phyloP scores from a whole-genome alignment of 306 rosid species.

The Leucaena leucocephala region DNA sequence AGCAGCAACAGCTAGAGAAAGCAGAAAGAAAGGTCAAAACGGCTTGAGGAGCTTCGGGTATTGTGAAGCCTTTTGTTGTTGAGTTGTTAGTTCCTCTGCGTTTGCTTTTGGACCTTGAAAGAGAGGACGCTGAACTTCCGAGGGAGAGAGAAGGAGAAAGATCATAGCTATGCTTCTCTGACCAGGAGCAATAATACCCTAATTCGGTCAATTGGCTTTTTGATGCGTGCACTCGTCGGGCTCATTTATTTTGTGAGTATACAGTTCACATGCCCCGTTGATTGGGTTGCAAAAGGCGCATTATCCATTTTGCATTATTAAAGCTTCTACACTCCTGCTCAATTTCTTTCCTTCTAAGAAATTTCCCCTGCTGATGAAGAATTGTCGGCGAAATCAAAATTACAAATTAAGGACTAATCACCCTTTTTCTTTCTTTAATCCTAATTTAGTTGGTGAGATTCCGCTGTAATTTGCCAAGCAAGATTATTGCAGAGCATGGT shows the following conservation, averaged over 20 bases:
- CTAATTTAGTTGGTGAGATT: neutral
- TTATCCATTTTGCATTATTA: conserved; percentile 6
- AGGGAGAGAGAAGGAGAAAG: too few relatives aligned
- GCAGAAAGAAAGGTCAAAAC: conserved; percentile 18
- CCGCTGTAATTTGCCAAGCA: neutral
- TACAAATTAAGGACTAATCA: neutral
- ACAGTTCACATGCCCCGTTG: neutral
- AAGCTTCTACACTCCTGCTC: neutral
- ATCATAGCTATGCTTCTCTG: neutral
- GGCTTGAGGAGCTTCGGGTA: conserved; percentile 14
- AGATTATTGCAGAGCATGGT: neutral
- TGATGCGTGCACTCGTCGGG: conserved; percentile 33
- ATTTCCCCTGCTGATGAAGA: neutral
- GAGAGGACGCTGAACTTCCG: neutral
- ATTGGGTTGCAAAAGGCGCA: neutral
- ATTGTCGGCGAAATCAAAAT: neutral
- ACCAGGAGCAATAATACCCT: neutral
- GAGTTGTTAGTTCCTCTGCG: neutral
- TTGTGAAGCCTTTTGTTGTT: neutral
- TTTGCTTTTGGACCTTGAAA: neutral
- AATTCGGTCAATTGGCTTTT: neutral
- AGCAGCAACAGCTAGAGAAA: neutral
- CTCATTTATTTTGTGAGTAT: neutral
- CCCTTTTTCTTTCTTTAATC: neutral
- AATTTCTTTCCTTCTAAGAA: conserved; percentile 15